phyloP scores from a whole-genome alignment of 768 basidiomycete genomes.

The Tulasnella sp. region DNA sequence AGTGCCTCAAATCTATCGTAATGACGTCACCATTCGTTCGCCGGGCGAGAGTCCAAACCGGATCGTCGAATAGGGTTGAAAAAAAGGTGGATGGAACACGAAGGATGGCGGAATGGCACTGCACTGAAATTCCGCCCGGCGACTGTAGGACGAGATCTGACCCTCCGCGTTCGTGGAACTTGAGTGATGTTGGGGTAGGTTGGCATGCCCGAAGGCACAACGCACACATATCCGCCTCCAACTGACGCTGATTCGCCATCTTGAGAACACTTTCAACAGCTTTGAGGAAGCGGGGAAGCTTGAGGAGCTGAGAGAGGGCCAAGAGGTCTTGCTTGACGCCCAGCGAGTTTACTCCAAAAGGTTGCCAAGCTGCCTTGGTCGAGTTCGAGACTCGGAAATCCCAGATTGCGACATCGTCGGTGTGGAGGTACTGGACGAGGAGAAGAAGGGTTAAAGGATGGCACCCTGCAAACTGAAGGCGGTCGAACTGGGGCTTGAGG shows the following conservation, averaged over 20 bases:
- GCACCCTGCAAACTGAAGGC: slow-evolving; percentile 47
- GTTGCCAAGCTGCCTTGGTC: slow-evolving; percentile 37
- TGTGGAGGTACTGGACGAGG: slow-evolving; percentile 78
- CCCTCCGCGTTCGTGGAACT: not conserved
- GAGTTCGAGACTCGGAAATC: slow-evolving; percentile 55
- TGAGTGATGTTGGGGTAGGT: too few species aligned
- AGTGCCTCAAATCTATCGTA: slow-evolving; percentile 60
- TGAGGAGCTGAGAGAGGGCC: slow-evolving; percentile 47
- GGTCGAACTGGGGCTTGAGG: not conserved
- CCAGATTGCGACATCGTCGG: slow-evolving; percentile 78
- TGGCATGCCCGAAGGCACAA: too few species aligned
- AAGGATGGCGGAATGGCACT: slow-evolving; percentile 65
- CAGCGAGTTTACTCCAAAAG: slow-evolving; percentile 37
- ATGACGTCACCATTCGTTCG: slow-evolving; percentile 48
- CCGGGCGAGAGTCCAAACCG: slow-evolving; percentile 67
- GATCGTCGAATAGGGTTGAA: slow-evolving; percentile 69
- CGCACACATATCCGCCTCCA: slow-evolving; percentile 48
- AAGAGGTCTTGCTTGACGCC: slow-evolving; percentile 59
- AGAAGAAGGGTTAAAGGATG: slow-evolving; percentile 63
- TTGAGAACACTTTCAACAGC: slow-evolving; percentile 59
- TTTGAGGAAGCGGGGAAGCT: slow-evolving; percentile 46
- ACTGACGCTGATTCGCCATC: slow-evolving; percentile 40
- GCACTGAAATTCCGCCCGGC: slow-evolving; percentile 51
- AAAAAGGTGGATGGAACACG: slow-evolving; percentile 80
- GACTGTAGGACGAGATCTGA: slow-evolving; percentile 64